A percentile compares a stretch with the other conserved stretches of the same genome.
These are phyloP conservation scores for Globisporangium spinosum DNA, from an alignment of 352 stramenopile genomes.

Conservation along the genomic window DNA sequence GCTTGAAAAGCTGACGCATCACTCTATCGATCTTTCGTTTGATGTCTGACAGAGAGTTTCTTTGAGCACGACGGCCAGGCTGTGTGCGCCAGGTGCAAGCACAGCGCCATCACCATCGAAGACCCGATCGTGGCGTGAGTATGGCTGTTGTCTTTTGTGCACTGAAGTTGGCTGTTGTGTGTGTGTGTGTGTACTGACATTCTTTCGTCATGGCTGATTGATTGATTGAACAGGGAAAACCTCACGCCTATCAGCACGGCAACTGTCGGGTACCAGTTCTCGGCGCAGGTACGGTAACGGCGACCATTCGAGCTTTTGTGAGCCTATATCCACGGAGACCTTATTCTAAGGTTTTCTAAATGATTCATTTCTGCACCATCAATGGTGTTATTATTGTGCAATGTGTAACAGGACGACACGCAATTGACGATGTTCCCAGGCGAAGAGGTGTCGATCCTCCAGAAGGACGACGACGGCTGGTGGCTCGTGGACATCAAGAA, in stretches of 20 bases:
- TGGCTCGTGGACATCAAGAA: constrained; percentile 71
- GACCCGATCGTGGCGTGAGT: constrained; percentile 47
- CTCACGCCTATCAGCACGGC: constrained; percentile 43
- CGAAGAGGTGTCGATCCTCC: constrained; percentile 72
- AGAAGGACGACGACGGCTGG: constrained; percentile 86
- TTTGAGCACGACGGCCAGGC: constrained; percentile 76
- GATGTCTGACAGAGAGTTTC: constrained; percentile 65
- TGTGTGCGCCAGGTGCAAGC: constrained; percentile 77
- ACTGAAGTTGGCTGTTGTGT: neutral
- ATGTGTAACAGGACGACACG: constrained; percentile 53
- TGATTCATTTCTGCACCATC: too few relatives aligned
- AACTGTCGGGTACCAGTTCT: constrained; percentile 74
- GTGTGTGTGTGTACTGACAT: neutral
- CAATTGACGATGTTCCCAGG: constrained; percentile 81
- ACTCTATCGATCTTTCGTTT: neutral
- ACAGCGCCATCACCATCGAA: constrained; percentile 55
- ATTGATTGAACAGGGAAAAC: constrained; percentile 34
- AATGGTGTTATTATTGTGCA: neutral
- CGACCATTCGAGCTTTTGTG: neutral
- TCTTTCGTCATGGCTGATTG: neutral
- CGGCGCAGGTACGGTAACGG: constrained; percentile 26
- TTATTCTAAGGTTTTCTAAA: neutral
- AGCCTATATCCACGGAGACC: neutral
- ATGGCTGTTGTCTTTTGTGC: neutral
- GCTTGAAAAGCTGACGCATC: neutral